Percentiles rank a stretch among this genome's conserved stretches.
Conservation (phyloP, 805 yeast genomes). For the Candida coleopterorum region DNA sequence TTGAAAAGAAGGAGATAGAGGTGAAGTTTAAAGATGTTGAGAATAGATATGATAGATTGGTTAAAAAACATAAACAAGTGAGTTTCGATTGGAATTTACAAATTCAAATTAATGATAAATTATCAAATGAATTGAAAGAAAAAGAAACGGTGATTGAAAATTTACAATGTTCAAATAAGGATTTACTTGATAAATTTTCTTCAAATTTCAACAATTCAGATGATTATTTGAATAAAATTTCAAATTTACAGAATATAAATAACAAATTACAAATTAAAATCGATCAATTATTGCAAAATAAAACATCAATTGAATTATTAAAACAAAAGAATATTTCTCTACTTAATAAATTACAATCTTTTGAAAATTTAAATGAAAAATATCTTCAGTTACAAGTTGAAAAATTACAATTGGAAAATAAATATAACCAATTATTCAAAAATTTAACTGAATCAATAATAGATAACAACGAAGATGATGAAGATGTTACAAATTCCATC, state of each 20-base stretch:
- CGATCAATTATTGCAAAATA: conserved; percentile 45
- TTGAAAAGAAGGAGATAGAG: conserved; percentile 14
- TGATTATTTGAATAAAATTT: conserved; percentile 24
- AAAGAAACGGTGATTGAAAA: conserved; percentile 19
- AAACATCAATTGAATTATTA: conserved; percentile 46
- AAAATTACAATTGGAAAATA: conserved; percentile 43
- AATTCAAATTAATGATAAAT: conserved; percentile 28
- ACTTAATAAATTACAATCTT: conserved; percentile 28
- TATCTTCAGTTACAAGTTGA: conserved; percentile 47
- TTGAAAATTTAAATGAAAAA: conserved; percentile 41
- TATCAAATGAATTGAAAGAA: conserved; percentile 30
- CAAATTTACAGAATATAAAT: conserved; percentile 42
- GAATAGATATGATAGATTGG: conserved; percentile 18
- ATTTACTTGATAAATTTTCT: conserved; percentile 20
- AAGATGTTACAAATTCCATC: conserved; percentile 11
- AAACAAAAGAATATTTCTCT: conserved; percentile 51
- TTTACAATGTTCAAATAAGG: conserved; percentile 22
- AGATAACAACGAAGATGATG: conserved; percentile 9
- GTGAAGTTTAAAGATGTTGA: conserved; percentile 15
- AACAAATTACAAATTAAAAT: conserved; percentile 50
- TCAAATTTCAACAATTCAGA: conserved; percentile 7
- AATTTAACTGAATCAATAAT: conserved; percentile 30
- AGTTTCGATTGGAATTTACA: conserved; percentile 31
- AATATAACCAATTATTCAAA: conserved; percentile 44
- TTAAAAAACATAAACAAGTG: conserved; percentile 28